Conservation (phyloP, 352 stramenopile species). For the Nothophytophthora sp. region DNA sequence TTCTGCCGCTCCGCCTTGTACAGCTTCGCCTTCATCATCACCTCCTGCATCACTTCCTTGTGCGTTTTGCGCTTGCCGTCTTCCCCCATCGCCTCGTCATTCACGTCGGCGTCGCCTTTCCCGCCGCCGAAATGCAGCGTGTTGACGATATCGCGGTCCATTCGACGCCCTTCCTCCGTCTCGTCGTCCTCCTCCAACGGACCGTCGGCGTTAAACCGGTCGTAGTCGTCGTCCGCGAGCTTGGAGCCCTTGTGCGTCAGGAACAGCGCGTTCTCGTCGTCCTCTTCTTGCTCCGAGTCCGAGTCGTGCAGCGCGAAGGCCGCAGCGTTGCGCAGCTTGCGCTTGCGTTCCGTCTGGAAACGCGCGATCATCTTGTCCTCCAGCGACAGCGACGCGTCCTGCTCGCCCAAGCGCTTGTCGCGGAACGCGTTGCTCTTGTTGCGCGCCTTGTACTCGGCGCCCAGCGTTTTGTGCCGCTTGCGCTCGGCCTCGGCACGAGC, state of each 20-base stretch:
- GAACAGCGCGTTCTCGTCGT: constrained; percentile 59
- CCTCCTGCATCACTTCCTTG: constrained; percentile 91
- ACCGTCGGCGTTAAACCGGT: constrained; percentile 52
- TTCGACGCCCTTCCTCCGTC: constrained; percentile 63
- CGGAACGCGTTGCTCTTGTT: constrained; percentile 91
- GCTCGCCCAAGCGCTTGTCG: constrained; percentile 84
- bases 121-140: constrained; percentile 87
- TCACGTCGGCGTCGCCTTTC: constrained; percentile 15
- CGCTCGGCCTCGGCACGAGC: constrained; percentile 82
- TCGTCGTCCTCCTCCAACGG: constrained; percentile 71
- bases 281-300: constrained; percentile 67
- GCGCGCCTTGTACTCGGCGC: constrained; percentile 75
- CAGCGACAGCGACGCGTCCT: constrained; percentile 83
- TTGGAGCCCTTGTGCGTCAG: constrained; percentile 75
- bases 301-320: constrained; percentile 80
- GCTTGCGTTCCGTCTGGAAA: constrained; percentile 90
- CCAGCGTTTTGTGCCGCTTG: constrained; percentile 86
- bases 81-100: constrained; percentile 12
- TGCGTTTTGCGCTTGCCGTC: constrained; percentile 75
- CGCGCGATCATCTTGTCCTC: constrained; percentile 93
- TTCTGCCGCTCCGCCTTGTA: constrained; percentile 89
- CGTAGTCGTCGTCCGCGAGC: constrained; percentile 79
- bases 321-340: constrained; percentile 76
- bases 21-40: constrained; percentile 92
- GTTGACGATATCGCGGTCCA: constrained; percentile 84